Percentiles rank a stretch among this genome's conserved stretches.
These are phyloP conservation scores for Apiospora pterosperma DNA, from an alignment of 2,329 filamentous ascomycete species.

Conservation along the genomic window DNA sequence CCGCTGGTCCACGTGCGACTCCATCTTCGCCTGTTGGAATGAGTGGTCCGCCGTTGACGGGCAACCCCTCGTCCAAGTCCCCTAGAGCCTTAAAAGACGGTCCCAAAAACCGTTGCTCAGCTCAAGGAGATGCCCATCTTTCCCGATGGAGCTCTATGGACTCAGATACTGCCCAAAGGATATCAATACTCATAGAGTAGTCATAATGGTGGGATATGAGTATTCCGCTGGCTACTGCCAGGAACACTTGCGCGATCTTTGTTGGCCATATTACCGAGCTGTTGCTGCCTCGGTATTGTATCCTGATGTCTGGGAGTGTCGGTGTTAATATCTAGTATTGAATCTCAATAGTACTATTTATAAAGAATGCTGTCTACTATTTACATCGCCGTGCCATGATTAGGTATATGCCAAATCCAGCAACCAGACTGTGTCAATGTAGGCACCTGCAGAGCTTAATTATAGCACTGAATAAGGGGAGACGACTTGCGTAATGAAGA, in stretches of 20 bases:
- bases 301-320: neutral
- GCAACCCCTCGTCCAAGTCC: neutral
- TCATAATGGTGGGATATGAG: neutral
- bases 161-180: neutral
- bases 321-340: neutral
- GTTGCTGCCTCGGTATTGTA: too few species aligned
- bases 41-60: neutral
- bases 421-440: too few species aligned
- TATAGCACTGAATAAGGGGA: too few species aligned
- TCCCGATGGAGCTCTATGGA: neutral
- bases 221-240: neutral
- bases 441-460: too few species aligned
- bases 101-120: neutral
- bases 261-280: neutral
- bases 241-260: neutral
- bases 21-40: neutral
- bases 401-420: too few species aligned
- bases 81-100: neutral
- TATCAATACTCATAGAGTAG: neutral
- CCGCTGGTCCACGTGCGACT: neutral
- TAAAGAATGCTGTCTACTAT: too few species aligned
- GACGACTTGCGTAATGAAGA: neutral
- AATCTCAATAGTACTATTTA: too few species aligned
- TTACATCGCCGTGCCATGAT: too few species aligned
- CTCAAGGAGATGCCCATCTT: neutral